A percentile compares a stretch with the other conserved stretches of the same genome.
These are phyloP conservation scores for Saccharomycopsis schoenii DNA, from an alignment of 805 yeast genomes.

Conservation along the genomic window DNA sequence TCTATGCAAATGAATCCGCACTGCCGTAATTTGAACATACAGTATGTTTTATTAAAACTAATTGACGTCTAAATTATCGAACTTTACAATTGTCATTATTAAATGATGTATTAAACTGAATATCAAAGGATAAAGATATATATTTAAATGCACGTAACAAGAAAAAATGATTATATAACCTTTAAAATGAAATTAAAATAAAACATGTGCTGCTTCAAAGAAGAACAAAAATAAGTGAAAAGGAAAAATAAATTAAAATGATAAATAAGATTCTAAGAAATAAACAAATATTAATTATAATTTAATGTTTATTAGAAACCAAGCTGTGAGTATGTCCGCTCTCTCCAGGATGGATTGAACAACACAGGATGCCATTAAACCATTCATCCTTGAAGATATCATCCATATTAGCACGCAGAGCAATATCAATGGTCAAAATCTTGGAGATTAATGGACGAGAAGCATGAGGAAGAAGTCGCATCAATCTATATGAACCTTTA, in stretches of 20 bases:
- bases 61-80: too few species aligned
- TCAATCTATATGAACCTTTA: constrained; percentile 69
- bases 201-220: neutral
- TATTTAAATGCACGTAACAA: neutral
- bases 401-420: constrained; percentile 51
- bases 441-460: constrained; percentile 63
- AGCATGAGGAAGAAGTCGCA: constrained; percentile 77
- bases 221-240: neutral
- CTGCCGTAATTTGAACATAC: neutral
- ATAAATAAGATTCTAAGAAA: neutral
- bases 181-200: neutral
- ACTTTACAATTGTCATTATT: too few species aligned
- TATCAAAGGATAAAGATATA: neutral
- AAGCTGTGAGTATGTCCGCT: constrained; percentile 44
- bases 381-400: constrained; percentile 63
- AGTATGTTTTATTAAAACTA: neutral
- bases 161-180: neutral
- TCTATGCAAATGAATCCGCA: neutral
- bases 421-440: constrained; percentile 55
- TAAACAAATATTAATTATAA: neutral
- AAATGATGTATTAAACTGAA: neutral
- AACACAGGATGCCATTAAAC: constrained; percentile 52
- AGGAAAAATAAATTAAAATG: neutral
- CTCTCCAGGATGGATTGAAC: constrained; percentile 38
- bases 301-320: constrained; percentile 21